Conservation (phyloP, 2,329 filamentous ascomycete genomes). For the Neonectria ditissima region DNA sequence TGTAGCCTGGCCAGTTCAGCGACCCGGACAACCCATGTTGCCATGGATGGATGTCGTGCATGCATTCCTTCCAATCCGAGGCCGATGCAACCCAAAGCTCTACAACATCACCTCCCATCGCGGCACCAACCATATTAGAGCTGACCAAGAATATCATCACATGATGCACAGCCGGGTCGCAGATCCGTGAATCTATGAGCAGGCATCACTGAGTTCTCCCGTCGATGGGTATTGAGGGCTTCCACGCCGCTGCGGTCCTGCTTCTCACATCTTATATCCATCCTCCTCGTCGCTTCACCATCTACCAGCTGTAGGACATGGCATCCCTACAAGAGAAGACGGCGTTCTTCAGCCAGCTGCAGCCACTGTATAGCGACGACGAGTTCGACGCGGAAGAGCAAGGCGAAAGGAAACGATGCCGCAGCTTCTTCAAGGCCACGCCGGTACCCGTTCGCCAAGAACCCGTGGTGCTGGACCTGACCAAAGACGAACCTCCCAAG, state of each 20-base stretch:
- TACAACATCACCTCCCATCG: not conserved
- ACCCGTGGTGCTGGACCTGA: constrained; percentile 32
- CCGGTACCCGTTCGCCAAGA: constrained; percentile 14
- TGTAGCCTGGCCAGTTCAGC: constrained; percentile 37
- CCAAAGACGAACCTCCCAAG: constrained; percentile 28
- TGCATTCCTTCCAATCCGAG: constrained; percentile 8
- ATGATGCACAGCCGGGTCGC: constrained; percentile 13
- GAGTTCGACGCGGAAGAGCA: constrained; percentile 48
- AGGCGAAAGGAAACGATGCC: constrained; percentile 47
- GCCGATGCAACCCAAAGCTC: not conserved
- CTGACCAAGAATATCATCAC: constrained; percentile 12
- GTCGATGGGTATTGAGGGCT: constrained; percentile 9
- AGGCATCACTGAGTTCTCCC: constrained; percentile 15
- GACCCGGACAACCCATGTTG: constrained; percentile 9
- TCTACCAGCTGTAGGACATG: constrained; percentile 34
- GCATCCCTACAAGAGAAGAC: constrained; percentile 55
- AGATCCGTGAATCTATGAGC: not conserved
- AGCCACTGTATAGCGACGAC: constrained; percentile 50
- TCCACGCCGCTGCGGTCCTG: not conserved
- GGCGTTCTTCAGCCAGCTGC: constrained; percentile 60
- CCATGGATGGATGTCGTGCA: constrained; percentile 12
- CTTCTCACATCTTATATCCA: not conserved
- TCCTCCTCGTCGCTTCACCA: not conserved
- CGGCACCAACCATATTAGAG: not conserved
- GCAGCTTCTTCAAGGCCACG: constrained; percentile 45